Evolutionary conservation across 495 filamentous ascomycete genomes (phyloP).

Genomic region (Cudoniella acicularis): DNA sequence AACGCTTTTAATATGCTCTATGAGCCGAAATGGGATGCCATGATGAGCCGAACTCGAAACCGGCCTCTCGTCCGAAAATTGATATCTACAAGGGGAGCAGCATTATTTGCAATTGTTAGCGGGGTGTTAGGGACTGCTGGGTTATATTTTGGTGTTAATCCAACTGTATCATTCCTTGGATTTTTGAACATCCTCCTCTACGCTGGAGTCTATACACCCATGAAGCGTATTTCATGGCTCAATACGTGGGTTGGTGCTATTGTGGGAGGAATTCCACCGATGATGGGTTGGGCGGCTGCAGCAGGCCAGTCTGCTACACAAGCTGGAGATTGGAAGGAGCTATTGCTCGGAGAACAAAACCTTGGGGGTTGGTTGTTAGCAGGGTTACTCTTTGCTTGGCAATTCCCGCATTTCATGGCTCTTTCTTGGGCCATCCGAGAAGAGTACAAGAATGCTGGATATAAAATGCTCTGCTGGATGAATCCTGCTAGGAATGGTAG

Average conservation of each 20-base stretch:
- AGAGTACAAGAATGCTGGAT: constrained; percentile 84
- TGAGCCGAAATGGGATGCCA: constrained; percentile 84
- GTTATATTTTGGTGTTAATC: constrained; percentile 88
- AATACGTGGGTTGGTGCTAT: constrained; percentile 97
- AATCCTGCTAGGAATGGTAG: constrained; percentile 80
- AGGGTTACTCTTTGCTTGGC: constrained; percentile 85
- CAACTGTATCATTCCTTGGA: constrained; percentile 83
- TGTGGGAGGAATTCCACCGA: constrained; percentile 86
- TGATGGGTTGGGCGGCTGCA: constrained; percentile 98
- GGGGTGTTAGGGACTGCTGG: constrained; percentile 60
- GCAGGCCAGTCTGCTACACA: constrained; percentile 81
- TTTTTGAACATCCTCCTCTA: constrained; percentile 84
- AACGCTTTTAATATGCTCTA: constrained; percentile 97
- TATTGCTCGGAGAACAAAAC: constrained; percentile 66
- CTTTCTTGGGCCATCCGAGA: constrained; percentile 82
- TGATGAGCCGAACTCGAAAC: constrained; percentile 88
- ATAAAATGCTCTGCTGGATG: constrained; percentile 86
- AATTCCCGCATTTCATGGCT: constrained; percentile 97
- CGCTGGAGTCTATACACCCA: constrained; percentile 84
- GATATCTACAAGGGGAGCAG: constrained; percentile 67
- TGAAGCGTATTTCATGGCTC: constrained; percentile 80
- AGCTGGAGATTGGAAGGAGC: constrained; percentile 68
- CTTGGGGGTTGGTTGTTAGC: constrained; percentile 89
- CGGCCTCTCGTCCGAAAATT: constrained; percentile 83
- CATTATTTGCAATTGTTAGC: constrained; percentile 71